Evolutionary conservation across 306 rosid species (phyloP).

Genomic region (Delonix regia): DNA sequence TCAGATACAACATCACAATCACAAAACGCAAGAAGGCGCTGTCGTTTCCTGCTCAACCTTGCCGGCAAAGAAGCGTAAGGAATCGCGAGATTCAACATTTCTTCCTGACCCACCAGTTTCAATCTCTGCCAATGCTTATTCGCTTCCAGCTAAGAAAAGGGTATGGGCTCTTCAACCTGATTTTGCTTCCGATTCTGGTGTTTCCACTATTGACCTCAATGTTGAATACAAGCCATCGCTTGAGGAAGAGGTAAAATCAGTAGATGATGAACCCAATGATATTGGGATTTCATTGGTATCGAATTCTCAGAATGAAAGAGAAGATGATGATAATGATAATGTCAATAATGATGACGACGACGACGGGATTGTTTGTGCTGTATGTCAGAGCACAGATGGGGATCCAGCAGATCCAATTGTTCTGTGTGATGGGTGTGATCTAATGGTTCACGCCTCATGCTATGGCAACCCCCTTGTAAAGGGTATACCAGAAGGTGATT

Average conservation of each 20-base stretch:
- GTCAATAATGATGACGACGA: background rate
- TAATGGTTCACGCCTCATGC: constrained; percentile 88
- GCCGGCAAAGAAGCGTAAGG: constrained; percentile 79
- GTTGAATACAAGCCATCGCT: constrained; percentile 48
- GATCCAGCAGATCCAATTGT: constrained; percentile 80
- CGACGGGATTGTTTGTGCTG: constrained; percentile 63
- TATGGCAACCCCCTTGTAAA: constrained; percentile 69
- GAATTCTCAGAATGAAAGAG: background rate
- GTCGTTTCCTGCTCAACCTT: constrained; percentile 28
- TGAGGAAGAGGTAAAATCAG: background rate
- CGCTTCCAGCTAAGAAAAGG: constrained; percentile 79
- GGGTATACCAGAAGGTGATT: constrained; percentile 45
- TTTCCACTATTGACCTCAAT: constrained; percentile 58
- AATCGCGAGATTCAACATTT: constrained; percentile 40
- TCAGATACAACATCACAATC: constrained; percentile 16
- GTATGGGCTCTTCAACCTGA: constrained; percentile 62
- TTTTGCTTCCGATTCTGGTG: constrained; percentile 3
- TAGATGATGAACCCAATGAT: background rate
- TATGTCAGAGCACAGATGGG: constrained; percentile 86
- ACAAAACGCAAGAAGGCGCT: background rate
- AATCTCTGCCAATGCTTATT: constrained; percentile 34
- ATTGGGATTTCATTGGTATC: background rate
- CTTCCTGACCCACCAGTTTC: constrained; percentile 10
- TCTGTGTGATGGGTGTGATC: constrained; percentile 82
- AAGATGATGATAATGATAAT: constrained; percentile 20